Base-by-base conservation (phyloP, 805 yeast genomes). In the Saitoella complicata region DNA sequence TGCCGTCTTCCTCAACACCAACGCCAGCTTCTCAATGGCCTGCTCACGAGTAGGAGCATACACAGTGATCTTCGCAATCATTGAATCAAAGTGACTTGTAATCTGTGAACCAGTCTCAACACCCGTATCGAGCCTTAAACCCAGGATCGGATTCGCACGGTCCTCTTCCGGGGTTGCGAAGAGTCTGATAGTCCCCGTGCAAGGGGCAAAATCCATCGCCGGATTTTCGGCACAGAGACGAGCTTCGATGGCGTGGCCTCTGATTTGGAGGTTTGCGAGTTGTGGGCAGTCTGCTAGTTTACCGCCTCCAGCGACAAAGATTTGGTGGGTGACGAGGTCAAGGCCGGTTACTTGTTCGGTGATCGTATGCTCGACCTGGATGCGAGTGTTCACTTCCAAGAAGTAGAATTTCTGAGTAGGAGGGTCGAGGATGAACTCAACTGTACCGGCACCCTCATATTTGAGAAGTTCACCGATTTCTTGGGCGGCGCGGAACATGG, bases 331-430 rank as follows among this genome's bases (percentile, higher is more conserved):
- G 13, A 88, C 97, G 51, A 88, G 68, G 63, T 88, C 98, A 44
- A 87, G 66, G 3, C 96, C 96, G 12, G 97, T 88, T 37, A 84
- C 94, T 76, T 77, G 70, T 65, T 88, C 98, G 31, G 98, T 91
- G 55, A 91, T 80, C 37, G 97, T 97, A 62, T 88, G 98, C 67
- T 88, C 98, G 40, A 88, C 98, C 64, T 88, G 98, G 55, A 88
- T 72, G 59, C 98, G 78, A 9, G 98, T 94, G 60, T 88, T 88
- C 52, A 88, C 97, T 62, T 88, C 98, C 57, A 88, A 69, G 67
- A 88, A 88, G 68, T 88, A 88, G 61, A 88, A 91, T 59, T 80
- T 93, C 58, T 87, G 88, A 54, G 94, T 69, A 45, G 63, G 70
- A 56, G 80, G 80, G 59, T 91, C 97, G 58, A 83, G 88, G 56